Percentiles rank a stretch among this genome's conserved stretches.
These are phyloP conservation scores for Magnaporthales sp. DNA, from an alignment of 2,329 filamentous ascomycete species.

Conservation along the genomic window DNA sequence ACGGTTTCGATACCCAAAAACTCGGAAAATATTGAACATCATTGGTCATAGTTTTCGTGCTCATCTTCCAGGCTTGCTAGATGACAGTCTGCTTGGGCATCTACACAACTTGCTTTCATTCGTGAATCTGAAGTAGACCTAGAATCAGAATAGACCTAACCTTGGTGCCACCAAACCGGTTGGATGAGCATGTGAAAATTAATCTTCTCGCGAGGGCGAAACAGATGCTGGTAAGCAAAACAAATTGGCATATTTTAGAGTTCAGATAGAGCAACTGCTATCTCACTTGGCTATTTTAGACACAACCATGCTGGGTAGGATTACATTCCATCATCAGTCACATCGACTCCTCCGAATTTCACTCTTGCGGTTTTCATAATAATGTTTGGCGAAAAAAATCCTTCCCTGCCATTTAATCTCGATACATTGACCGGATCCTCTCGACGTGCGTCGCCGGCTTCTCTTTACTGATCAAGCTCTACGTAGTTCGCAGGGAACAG, in stretches of 20 bases:
- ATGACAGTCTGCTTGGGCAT: neutral
- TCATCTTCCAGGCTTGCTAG: neutral
- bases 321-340: neutral
- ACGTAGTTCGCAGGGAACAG: conserved; percentile 77
- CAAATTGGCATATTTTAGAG: neutral
- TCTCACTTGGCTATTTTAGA: neutral
- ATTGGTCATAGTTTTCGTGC: neutral
- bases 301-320: neutral
- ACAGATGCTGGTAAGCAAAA: neutral
- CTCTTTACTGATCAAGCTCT: conserved; percentile 34
- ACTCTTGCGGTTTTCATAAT: neutral
- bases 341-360: neutral
- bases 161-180: too few species aligned
- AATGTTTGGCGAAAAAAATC: neutral
- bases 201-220: neutral
- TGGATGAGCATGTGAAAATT: neutral
- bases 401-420: neutral
- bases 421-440: neutral
- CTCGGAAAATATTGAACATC: neutral
- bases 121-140: neutral
- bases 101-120: neutral
- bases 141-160: neutral
- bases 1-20: neutral
- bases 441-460: neutral
- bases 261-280: neutral